These are phyloP conservation scores for Aspergillus sclerotiicarbonarius DNA, from an alignment of 495 filamentous ascomycete species.

Conservation along the genomic window DNA sequence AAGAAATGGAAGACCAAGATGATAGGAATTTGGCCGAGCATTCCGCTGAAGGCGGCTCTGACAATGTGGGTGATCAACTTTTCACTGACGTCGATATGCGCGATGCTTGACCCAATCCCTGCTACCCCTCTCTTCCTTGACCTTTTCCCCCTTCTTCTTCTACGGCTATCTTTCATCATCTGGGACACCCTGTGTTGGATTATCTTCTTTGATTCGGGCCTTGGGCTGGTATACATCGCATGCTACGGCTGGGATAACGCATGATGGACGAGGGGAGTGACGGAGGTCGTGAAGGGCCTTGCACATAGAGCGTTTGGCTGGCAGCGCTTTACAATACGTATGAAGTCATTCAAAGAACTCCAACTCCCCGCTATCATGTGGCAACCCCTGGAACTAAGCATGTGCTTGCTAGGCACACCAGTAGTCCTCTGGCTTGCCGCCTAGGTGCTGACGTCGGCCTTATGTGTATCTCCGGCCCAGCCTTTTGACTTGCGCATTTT, in stretches of 20 bases:
- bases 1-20: constrained; percentile 87
- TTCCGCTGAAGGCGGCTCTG: constrained; percentile 45
- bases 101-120: constrained; percentile 33
- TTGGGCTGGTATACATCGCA: background rate
- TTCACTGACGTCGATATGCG: constrained; percentile 58
- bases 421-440: constrained; percentile 11
- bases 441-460: background rate
- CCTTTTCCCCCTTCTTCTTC: constrained; percentile 1
- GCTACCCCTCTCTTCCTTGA: constrained; percentile 4
- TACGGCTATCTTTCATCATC: constrained; percentile 3
- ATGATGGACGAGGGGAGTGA: constrained; percentile 20
- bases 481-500: background rate
- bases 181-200: background rate
- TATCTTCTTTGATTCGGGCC: background rate
- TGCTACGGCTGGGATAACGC: constrained; percentile 14
- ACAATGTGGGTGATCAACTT: constrained; percentile 66
- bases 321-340: constrained; percentile 20
- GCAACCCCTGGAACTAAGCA: constrained; percentile 9
- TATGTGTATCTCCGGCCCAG: background rate
- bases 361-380: constrained; percentile 20
- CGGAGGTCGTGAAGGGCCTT: constrained; percentile 17
- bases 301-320: constrained; percentile 19
- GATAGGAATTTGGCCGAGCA: constrained; percentile 47
- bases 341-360: constrained; percentile 17
- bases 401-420: constrained; percentile 16